Conservation (phyloP, 441 rosid species). For the Hypseocharis bilobata region DNA sequence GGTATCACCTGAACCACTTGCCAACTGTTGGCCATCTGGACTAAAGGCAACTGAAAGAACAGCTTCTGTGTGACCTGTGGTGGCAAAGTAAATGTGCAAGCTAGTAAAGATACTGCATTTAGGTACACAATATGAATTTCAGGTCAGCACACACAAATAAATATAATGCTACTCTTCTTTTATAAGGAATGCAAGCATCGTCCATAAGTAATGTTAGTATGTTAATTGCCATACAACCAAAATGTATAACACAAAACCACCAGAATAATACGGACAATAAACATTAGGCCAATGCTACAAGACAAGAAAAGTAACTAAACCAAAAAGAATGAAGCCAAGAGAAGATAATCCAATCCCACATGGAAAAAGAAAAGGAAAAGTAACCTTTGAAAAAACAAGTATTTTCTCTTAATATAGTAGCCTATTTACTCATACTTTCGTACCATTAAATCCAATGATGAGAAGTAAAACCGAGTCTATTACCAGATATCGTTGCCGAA, state of each 20-base stretch:
- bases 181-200: background rate
- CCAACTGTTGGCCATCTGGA: constrained; percentile 85
- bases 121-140: background rate
- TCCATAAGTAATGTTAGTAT: background rate
- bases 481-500: constrained; percentile 88
- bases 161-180: background rate
- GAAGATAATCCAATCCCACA: background rate
- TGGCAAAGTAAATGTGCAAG: background rate
- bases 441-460: background rate
- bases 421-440: background rate
- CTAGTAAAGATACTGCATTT: background rate
- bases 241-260: background rate
- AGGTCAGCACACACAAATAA: background rate
- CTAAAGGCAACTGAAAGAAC: constrained; percentile 90
- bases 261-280: no score
- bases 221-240: background rate
- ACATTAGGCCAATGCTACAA: background rate
- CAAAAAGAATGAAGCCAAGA: background rate
- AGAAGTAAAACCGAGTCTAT: constrained; percentile 7
- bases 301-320: background rate
- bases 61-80: constrained; percentile 76
- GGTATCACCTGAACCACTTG: constrained; percentile 96
- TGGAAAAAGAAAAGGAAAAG: background rate
- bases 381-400: background rate
- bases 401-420: background rate